A percentile compares a stretch with the other conserved stretches of the same genome.
Conservation (phyloP, 1,284 basidiomycete genomes). For the Mycena citricolor region DNA sequence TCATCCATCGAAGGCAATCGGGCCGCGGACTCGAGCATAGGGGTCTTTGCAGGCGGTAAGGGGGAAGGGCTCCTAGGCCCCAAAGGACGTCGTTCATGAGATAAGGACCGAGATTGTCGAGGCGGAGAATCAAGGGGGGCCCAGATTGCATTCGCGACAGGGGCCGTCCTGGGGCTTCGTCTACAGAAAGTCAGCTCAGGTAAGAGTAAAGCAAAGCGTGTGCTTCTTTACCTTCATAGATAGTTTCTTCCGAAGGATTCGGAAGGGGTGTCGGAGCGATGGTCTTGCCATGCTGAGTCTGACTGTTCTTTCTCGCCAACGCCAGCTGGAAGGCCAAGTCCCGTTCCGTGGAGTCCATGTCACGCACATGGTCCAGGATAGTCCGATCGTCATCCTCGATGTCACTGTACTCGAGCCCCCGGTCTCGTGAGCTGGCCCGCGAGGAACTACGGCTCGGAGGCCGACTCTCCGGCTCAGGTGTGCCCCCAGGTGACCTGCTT, state of each 20-base stretch:
- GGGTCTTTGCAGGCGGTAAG: slow-evolving; percentile 46
- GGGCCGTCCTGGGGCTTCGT: slow-evolving; percentile 59
- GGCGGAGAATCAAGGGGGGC: slow-evolving; percentile 35
- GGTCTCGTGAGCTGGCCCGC: slow-evolving; percentile 43
- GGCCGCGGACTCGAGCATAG: slow-evolving; percentile 28
- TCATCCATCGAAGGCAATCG: slow-evolving; percentile 44
- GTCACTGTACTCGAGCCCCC: slow-evolving; percentile 41
- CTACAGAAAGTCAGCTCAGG: slow-evolving; percentile 35
- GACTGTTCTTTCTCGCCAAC: slow-evolving; percentile 78
- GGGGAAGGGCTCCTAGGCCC: slow-evolving; percentile 75
- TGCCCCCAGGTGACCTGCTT: slow-evolving; percentile 54
- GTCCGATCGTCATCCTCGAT: slow-evolving; percentile 44
- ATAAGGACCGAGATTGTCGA: slow-evolving; percentile 39
- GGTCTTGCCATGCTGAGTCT: slow-evolving; percentile 61
- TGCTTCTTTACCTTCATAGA: slow-evolving; percentile 63
- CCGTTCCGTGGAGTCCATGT: slow-evolving; percentile 65
- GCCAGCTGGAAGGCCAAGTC: slow-evolving; percentile 74
- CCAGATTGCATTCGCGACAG: slow-evolving; percentile 45
- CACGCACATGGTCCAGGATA: slow-evolving; percentile 32
- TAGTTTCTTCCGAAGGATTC: slow-evolving; percentile 57
- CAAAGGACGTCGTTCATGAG: slow-evolving; percentile 58
- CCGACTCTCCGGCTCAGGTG: slow-evolving; percentile 44
- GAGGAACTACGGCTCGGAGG: slow-evolving; percentile 37
- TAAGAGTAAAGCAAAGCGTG: slow-evolving; percentile 9
- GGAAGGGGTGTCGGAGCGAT: slow-evolving; percentile 40